phyloP scores from a whole-genome alignment of 345 rosid species.

The Syzygium grande region DNA sequence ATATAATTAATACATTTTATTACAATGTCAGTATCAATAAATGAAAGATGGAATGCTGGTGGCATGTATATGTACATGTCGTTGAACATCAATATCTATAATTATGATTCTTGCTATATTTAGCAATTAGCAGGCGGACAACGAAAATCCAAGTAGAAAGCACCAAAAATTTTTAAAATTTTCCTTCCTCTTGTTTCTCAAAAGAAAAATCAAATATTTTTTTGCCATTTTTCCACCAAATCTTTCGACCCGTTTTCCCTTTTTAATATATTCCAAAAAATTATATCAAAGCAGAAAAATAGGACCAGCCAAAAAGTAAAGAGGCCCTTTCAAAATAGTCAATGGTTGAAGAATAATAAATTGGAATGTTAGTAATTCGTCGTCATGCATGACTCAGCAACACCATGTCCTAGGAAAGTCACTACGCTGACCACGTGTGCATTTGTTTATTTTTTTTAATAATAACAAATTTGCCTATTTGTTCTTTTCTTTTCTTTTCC shows the following conservation, averaged over 20 bases:
- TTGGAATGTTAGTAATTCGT: too few species aligned
- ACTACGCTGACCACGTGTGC: too few species aligned
- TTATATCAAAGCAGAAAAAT: background rate
- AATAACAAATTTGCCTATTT: too few species aligned
- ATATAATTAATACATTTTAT: background rate
- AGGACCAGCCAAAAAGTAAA: background rate
- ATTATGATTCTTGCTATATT: background rate
- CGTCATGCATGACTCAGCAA: too few species aligned
- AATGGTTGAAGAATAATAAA: too few species aligned
- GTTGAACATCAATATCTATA: background rate
- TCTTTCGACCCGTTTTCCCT: background rate
- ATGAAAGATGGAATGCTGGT: background rate
- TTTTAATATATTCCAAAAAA: background rate
- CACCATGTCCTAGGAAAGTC: too few species aligned
- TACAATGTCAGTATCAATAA: background rate
- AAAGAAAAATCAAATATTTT: background rate
- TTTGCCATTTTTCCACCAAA: background rate
- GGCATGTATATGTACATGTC: background rate
- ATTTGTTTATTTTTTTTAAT: too few species aligned
- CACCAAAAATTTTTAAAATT: background rate
- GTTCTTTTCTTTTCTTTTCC: background rate
- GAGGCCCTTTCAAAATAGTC: too few species aligned
- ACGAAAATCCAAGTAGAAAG: background rate
- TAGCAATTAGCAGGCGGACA: accelerated
- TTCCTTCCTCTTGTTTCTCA: background rate